These are phyloP conservation scores for Seiridium unicorne DNA, from an alignment of 2,329 filamentous ascomycete species.

Conservation along the genomic window DNA sequence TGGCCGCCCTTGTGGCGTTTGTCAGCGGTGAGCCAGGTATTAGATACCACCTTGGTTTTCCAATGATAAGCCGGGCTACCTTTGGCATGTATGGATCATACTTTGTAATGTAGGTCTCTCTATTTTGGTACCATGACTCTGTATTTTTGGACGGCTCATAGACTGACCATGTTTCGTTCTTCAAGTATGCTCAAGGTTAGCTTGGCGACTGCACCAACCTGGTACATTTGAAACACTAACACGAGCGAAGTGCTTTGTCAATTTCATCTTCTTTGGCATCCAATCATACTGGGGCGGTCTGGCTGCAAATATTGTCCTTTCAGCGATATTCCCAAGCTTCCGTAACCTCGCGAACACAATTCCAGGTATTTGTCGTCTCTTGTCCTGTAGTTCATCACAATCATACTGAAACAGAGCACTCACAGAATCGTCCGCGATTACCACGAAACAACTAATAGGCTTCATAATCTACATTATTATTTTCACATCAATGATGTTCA, in stretches of 20 bases:
- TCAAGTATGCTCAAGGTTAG: background rate
- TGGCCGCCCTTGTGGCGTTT: constrained; percentile 15
- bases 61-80: constrained; percentile 24
- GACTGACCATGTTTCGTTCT: background rate
- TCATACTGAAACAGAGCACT: background rate
- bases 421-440: constrained; percentile 21
- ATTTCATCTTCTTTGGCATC: constrained; percentile 19
- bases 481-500: constrained; percentile 9
- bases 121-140: background rate
- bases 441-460: constrained; percentile 31
- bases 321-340: constrained; percentile 31
- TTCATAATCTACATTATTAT: constrained; percentile 35
- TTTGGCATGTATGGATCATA: constrained; percentile 26
- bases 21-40: constrained; percentile 17
- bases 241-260: constrained; percentile 16
- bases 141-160: background rate
- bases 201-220: too few species aligned
- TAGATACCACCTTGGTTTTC: constrained; percentile 23
- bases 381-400: background rate
- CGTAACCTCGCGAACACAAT: constrained; percentile 32
- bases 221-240: background rate
- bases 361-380: constrained; percentile 18
- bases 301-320: constrained; percentile 28
- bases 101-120: constrained; percentile 21
- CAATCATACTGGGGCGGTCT: constrained; percentile 29